Base-by-base conservation (phyloP, 495 filamentous ascomycete genomes). In the Podospora sp. region DNA sequence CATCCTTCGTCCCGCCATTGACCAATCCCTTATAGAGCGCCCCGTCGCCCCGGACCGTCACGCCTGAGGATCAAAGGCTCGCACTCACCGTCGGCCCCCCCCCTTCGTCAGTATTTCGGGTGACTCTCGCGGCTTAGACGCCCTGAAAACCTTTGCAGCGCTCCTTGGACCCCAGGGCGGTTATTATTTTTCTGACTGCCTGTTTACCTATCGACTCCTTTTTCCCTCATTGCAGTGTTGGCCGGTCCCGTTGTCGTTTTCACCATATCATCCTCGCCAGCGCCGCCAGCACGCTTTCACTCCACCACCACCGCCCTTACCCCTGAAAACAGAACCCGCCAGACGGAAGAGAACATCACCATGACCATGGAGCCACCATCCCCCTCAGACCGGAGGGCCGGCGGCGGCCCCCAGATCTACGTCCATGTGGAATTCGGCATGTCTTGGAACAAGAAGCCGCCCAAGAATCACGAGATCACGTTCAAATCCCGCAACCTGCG, bases 401-500 rank as follows among this genome's bases (percentile, higher is more conserved):
- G 40, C 40, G 40, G 40, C 14, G 40, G 75, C 24, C 82, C 82
- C 55, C 80, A 82, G 50, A 69, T 84, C 29, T 83, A 82, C 52
- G 70, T 84, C 1, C 79, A 82, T 26, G 66, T 84, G 63, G 79
- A 80, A 62, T 81, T 82, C 36, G 76, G 81, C 35, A 71, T 84
- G 24, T 83, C 81, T 1, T 84, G 77, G 78, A 72, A 71, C 50
- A 76, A 74, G 24, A 75, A 79, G 27, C 62, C 73, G 2, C 75
- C 78, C 16, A 79, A 77, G 62, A 77, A 71, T 46, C 81, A 81
- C 68, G 78, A 79, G 46, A 16, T 82, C 62, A 82, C 78, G 33
- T 84, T 78, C 65, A 74, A 77, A 57, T 84, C 81, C 25, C 74
- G 77, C 56, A 72, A 73, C 56, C 24, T 76, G 59, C 78, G 81